Evolutionary conservation across 495 filamentous ascomycete species (phyloP), one percentile per base, ranked within the genome.

Genomic region (Amphirosellinia nigrospora): DNA sequence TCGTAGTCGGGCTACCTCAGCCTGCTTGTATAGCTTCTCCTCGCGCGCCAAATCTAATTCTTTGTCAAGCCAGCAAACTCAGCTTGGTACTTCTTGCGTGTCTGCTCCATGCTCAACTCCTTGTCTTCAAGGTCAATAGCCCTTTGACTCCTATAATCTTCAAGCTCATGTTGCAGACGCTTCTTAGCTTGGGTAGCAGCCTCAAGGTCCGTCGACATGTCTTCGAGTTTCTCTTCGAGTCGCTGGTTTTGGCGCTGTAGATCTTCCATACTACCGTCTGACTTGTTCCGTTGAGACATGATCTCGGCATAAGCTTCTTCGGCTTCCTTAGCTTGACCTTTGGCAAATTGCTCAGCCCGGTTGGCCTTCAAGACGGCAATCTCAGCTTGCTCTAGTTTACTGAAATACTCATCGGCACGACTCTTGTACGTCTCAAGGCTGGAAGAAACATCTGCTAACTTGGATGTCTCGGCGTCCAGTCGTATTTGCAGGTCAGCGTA

Each of bases 101-200:
- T 98, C 79, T 99, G 96, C 80, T 99, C 96, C 89, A 97, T 93
- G 48, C 92, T 95, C 9, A 91, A 90, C 79, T 98, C 96, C 76
- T 96, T 97, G 79, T 99, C 96, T 80, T 98, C 96, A 32, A 98
- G 90, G 75, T 99, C 96, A 72, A 96, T 97, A 38, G 94, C 94
- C 45, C 95, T 89, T 78, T 97, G 94, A 77, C 89, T 96, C 66
- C 96, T 89, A 81, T 98, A 99, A 77, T 99, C 96, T 81, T 98
- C 96, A 5, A 99, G 91, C 79, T 99, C 96, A 76, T 99, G 94
- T 80, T 99, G 96, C 7, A 99, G 88, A 53, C 96, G 89, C 79
- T 97, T 97, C 84, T 96, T 97, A 8, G 94, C 89, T 82, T 98
- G 94, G 28, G 93, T 81, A 16, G 93, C 95, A 46, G 88, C 90